phyloP scores from a whole-genome alignment of 2,329 filamentous ascomycete species.

The Fusarium sp. region DNA sequence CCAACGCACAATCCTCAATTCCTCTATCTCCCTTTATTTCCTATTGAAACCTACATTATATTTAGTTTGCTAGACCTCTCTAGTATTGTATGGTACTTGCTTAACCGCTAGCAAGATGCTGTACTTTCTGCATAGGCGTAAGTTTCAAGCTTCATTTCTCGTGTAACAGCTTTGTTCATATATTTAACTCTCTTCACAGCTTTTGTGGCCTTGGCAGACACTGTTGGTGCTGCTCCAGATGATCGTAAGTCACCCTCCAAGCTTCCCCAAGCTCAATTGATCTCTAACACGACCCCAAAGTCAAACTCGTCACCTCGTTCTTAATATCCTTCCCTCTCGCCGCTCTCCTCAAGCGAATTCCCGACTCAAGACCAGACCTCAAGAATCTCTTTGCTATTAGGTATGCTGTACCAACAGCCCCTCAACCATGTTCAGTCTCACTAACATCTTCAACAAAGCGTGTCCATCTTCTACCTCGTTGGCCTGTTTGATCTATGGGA shows the following conservation, averaged over 20 bases:
- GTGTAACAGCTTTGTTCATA: constrained; percentile 9
- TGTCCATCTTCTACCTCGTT: constrained; percentile 90
- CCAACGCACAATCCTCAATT: constrained; percentile 8
- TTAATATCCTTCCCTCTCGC: constrained; percentile 93
- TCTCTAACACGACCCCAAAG: constrained; percentile 60
- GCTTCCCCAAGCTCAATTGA: constrained; percentile 2
- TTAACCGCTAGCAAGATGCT: constrained; percentile 31
- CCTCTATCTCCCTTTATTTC: not conserved
- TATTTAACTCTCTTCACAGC: constrained; percentile 44
- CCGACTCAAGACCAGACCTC: constrained; percentile 82
- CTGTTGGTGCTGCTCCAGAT: constrained; percentile 53
- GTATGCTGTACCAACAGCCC: constrained; percentile 57
- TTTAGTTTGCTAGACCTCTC: constrained; percentile 2
- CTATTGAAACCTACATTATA: not conserved
- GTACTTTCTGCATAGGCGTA: constrained; percentile 39
- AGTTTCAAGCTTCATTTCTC: constrained; percentile 8
- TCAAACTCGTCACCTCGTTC: constrained; percentile 93
- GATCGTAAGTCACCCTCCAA: constrained; percentile 50
- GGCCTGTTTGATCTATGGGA: constrained; percentile 94
- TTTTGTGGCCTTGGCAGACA: constrained; percentile 52
- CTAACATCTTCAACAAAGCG: constrained; percentile 57
- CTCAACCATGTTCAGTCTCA: not conserved
- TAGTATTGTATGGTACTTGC: not conserved
- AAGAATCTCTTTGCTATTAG: constrained; percentile 91
- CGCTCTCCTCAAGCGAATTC: constrained; percentile 87